Conservation (phyloP, 306 rosid genomes). For the Astragalus membranaceus region DNA sequence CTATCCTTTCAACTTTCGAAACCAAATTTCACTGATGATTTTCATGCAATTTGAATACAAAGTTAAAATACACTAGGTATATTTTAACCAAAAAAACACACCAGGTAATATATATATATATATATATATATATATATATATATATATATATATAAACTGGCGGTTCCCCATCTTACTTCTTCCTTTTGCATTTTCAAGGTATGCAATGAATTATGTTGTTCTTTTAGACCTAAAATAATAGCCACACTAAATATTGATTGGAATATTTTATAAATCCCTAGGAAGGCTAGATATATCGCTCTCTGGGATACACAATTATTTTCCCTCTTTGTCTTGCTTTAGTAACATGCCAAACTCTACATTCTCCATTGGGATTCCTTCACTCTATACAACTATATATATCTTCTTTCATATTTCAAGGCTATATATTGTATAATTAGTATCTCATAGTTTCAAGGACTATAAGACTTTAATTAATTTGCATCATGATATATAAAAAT, state of each 20-base stretch:
- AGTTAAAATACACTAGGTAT: background rate
- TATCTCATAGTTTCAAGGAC: conserved; percentile 4
- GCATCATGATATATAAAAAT: conserved; percentile 11
- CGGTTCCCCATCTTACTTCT: conserved; percentile 1
- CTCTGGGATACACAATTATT: conserved; percentile 31
- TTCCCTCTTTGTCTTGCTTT: conserved; percentile 54
- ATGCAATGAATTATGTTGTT: conserved; percentile 36
- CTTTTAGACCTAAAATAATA: conserved; percentile 31
- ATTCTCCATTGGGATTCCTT: conserved; percentile 84
- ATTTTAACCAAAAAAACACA: no score
- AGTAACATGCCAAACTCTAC: conserved; percentile 76
- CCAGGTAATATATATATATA: no score
- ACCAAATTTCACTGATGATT: conserved; percentile 45
- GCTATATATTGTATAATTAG: conserved; percentile 25
- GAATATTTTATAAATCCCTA: conserved; percentile 72
- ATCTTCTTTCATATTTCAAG: conserved; percentile 22
- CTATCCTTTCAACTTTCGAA: conserved; percentile 49
- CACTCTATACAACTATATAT: conserved; percentile 37
- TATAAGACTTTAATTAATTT: conserved; percentile 16
- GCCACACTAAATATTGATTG: conserved; percentile 13
- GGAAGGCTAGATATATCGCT: conserved; percentile 44
- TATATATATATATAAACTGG: no score
- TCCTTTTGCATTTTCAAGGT: conserved; percentile 50
- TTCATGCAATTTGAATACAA: conserved; percentile 52
- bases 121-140: no score